A percentile compares a stretch with the other conserved stretches of the same genome.
These are phyloP conservation scores for Penicillium pulvis DNA, from an alignment of 495 filamentous ascomycete species.

Conservation along the genomic window DNA sequence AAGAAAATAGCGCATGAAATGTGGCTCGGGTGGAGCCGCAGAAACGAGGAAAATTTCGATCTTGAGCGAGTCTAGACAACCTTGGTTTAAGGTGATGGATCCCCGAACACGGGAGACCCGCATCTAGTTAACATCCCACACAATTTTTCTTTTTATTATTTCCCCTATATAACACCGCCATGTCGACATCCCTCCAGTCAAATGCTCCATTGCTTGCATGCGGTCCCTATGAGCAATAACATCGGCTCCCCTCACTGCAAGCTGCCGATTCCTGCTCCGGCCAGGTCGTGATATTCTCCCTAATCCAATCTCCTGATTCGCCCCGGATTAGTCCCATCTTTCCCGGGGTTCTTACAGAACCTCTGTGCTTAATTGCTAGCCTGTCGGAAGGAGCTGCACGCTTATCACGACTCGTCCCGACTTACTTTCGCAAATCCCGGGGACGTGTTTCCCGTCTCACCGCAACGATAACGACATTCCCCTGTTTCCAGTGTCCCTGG, in stretches of 20 bases:
- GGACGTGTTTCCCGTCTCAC: slow-evolving; percentile 22
- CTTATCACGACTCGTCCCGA: slow-evolving; percentile 27
- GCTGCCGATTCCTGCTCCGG: slow-evolving; percentile 18
- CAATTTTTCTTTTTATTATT: background rate
- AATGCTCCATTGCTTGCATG: slow-evolving; percentile 28
- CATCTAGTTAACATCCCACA: background rate
- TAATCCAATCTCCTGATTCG: slow-evolving; percentile 19
- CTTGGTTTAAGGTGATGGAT: slow-evolving; percentile 11
- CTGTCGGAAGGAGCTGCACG: slow-evolving; percentile 21
- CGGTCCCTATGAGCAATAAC: slow-evolving; percentile 25
- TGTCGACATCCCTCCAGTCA: slow-evolving; percentile 30
- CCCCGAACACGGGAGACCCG: slow-evolving; percentile 3
- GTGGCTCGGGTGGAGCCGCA: slow-evolving; percentile 8
- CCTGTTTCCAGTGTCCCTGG: slow-evolving; percentile 10
- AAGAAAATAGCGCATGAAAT: background rate
- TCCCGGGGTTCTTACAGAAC: slow-evolving; percentile 5
- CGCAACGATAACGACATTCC: slow-evolving; percentile 31
- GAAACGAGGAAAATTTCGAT: slow-evolving; percentile 4
- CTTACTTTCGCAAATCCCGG: slow-evolving; percentile 10
- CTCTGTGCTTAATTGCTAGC: background rate
- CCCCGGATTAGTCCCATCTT: slow-evolving; percentile 11
- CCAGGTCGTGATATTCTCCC: slow-evolving; percentile 3
- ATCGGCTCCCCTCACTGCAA: slow-evolving; percentile 21
- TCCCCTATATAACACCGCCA: slow-evolving; percentile 1
- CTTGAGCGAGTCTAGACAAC: background rate